Percentiles rank a stretch among this genome's conserved stretches.
Conservation (phyloP, 2,329 filamentous ascomycete species). For the Penicillium expansum region DNA sequence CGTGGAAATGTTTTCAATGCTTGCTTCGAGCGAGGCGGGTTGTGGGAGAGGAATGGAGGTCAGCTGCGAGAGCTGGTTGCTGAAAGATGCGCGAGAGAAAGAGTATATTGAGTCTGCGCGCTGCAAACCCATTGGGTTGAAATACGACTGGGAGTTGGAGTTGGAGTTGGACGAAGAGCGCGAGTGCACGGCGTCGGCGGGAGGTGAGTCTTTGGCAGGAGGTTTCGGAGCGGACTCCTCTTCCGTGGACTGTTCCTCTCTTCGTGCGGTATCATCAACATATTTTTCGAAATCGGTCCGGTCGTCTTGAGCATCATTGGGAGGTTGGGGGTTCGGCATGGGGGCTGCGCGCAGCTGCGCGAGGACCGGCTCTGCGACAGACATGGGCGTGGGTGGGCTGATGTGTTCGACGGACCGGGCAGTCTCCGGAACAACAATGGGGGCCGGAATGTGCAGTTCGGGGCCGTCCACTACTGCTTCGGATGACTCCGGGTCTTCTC, state of each 20-base stretch:
- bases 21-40: slow-evolving; percentile 75
- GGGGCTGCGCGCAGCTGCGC: slow-evolving; percentile 22
- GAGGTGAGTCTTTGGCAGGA: slow-evolving; percentile 38
- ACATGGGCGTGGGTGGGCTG: slow-evolving; percentile 26
- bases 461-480: slow-evolving; percentile 20
- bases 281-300: slow-evolving; percentile 45
- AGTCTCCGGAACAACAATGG: slow-evolving; percentile 8
- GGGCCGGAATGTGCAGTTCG: slow-evolving; percentile 9
- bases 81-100: slow-evolving; percentile 85
- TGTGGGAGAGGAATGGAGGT: slow-evolving; percentile 88
- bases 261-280: slow-evolving; percentile 37
- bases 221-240: slow-evolving; percentile 30
- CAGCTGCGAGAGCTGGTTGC: slow-evolving; percentile 86
- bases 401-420: slow-evolving; percentile 10
- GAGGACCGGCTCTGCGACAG: slow-evolving; percentile 28
- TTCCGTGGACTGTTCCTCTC: slow-evolving; percentile 26
- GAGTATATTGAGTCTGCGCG: slow-evolving; percentile 89
- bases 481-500: slow-evolving; percentile 10
- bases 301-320: slow-evolving; percentile 20
- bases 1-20: slow-evolving; percentile 79
- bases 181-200: slow-evolving; percentile 16
- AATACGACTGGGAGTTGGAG: slow-evolving; percentile 41
- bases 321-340: slow-evolving; percentile 8
- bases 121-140: slow-evolving; percentile 48
- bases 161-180: slow-evolving; percentile 34